These are phyloP conservation scores for Herpetomonas tarakana DNA, from an alignment of 208 protist species.

Conservation along the genomic window DNA sequence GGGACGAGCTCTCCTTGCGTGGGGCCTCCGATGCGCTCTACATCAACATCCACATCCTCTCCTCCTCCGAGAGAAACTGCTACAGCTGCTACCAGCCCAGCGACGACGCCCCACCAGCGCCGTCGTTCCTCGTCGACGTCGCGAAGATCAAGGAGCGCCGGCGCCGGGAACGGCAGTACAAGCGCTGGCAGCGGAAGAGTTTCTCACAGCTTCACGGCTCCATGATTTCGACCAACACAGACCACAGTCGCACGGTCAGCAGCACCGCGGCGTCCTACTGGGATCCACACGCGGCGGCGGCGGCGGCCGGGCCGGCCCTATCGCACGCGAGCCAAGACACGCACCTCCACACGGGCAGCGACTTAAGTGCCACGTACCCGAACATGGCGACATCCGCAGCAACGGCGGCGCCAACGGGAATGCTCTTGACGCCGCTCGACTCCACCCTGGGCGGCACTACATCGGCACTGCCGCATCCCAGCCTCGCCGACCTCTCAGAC, in stretches of 20 bases:
- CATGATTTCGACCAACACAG: not conserved
- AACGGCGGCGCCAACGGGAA: conserved; percentile 6
- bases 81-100: conserved; percentile 78
- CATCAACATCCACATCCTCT: conserved; percentile 83
- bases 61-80: conserved; percentile 74
- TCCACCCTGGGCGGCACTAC: not conserved
- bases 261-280: not conserved
- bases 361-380: not conserved
- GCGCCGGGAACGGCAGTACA: conserved; percentile 16
- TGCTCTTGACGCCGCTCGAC: not conserved
- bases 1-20: conserved; percentile 85
- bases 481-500: not conserved
- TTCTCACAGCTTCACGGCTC: not conserved
- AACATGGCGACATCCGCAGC: not conserved
- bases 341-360: not conserved
- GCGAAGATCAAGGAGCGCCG: conserved; percentile 26
- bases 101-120: conserved; percentile 45
- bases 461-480: not conserved
- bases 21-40: conserved; percentile 80
- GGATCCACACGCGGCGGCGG: not conserved
- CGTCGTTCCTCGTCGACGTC: conserved; percentile 76
- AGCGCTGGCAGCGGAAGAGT: conserved; percentile 9
- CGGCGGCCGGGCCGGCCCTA: too few relatives aligned
- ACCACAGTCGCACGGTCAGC: not conserved
- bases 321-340: too few relatives aligned